Evolutionary conservation across 495 filamentous ascomycete genomes (phyloP), one percentile per base, ranked within the genome.

Genomic region (Astrothelium macrocarpum): DNA sequence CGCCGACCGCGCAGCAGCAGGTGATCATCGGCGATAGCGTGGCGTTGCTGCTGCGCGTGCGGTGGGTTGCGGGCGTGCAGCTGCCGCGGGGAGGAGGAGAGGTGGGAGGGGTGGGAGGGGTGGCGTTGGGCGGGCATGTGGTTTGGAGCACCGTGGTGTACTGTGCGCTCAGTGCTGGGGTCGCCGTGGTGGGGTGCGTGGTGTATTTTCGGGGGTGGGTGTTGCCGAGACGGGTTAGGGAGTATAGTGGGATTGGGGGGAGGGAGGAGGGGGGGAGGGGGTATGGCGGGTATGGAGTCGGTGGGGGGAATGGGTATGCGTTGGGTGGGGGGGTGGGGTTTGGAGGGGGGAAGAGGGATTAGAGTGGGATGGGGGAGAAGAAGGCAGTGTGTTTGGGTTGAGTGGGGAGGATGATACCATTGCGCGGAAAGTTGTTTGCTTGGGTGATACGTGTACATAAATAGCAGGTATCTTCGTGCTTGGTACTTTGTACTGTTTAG

Each of bases 21-120:
- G 80, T 98, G 31, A 81, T 97, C 26, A 95, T 96, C 68, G 92
- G 92, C 7, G 90, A 96, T 70, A 84, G 86, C 28, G 76, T 98
- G 29, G 85, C 90, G 0, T 81, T 97, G 67, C 83, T 81, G 58
- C 88, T 98, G 68, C 85, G 82, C 62, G 86, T 97, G 39, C 80
- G 89, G 36, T 98, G 94, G 94, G 87, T 95, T 69, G 86, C 89
- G 23, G 88, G 84, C 2, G 85, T 89, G 12, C 77, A 74, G 23
- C 75, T 90, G 61, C 87, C 87, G 46, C n/a, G n/a, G n/a, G n/a
- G n/a, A n/a, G n/a, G n/a, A n/a, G n/a, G n/a, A n/a, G n/a, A n/a
- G n/a, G n/a, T n/a, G n/a, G n/a, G n/a, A n/a, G 78, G 63, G 43
- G 68, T 71, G 62, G 78, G 68, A 80, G 66, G 63, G 71, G 43